phyloP scores from a whole-genome alignment of 257 asterid species.

The Solanum pimpinellifolium region DNA sequence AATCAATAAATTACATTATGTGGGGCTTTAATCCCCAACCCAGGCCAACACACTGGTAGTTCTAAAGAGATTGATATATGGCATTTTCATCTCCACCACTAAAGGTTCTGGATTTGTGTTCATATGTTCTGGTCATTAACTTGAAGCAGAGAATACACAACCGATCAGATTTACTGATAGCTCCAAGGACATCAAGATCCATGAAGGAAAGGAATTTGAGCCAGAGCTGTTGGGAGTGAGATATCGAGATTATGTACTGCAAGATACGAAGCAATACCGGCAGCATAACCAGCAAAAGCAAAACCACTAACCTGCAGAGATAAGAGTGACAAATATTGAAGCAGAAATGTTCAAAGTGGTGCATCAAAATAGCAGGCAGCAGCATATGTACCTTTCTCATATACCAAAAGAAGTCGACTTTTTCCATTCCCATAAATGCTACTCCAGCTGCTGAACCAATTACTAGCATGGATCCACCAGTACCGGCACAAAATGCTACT shows the following conservation, averaged over 20 bases:
- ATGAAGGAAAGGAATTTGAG: conserved; percentile 59
- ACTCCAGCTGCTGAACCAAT: conserved; percentile 98
- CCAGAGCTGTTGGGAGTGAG: conserved; percentile 64
- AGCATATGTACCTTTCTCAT: conserved; percentile 46
- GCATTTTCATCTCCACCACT: neutral
- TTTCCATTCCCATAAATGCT: conserved; percentile 98
- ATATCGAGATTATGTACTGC: conserved; percentile 59
- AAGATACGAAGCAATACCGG: conserved; percentile 83
- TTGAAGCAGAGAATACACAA: neutral
- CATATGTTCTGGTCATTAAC: neutral
- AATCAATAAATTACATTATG: neutral
- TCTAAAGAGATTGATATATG: neutral
- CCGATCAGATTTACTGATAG: neutral
- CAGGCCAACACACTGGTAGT: neutral
- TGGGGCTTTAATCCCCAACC: neutral
- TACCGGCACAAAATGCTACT: conserved; percentile 89
- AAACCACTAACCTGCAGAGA: conserved; percentile 84
- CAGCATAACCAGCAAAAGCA: conserved; percentile 97
- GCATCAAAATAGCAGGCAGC: neutral
- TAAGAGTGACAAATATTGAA: neutral
- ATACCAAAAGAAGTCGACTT: conserved; percentile 94
- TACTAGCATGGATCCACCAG: conserved; percentile 93
- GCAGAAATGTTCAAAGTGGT: neutral
- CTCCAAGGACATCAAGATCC: conserved; percentile 32
- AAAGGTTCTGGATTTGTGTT: neutral